A percentile compares a stretch with the other conserved stretches of the same genome.
phyloP scores from a whole-genome alignment of 1,284 basidiomycete genomes.

The Tremellales sp. region DNA sequence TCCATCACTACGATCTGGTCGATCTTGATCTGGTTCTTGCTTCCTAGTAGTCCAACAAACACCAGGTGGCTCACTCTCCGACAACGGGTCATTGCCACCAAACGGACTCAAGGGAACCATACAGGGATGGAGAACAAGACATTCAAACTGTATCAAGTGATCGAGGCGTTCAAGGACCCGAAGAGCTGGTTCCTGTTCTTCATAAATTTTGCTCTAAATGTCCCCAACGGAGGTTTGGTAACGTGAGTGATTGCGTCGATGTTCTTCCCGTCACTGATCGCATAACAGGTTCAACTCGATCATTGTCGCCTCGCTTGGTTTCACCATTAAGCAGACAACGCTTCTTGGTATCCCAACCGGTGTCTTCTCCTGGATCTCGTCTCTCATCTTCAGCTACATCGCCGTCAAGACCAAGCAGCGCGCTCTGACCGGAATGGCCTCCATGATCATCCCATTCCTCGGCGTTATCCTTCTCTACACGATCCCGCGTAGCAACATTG shows the following conservation, averaged over 20 bases:
- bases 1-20: conserved; percentile 4
- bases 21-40: conserved; percentile 9
- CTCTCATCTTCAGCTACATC: conserved; percentile 23
- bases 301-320: conserved; percentile 18
- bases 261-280: background rate
- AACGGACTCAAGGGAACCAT: conserved; percentile 17
- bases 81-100: conserved; percentile 14
- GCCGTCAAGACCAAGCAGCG: conserved; percentile 19
- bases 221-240: conserved; percentile 24
- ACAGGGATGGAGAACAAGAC: conserved; percentile 31
- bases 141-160: conserved; percentile 22
- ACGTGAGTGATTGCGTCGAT: conserved; percentile 6
- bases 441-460: conserved; percentile 15
- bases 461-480: conserved; percentile 21
- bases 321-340: conserved; percentile 15
- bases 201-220: conserved; percentile 23
- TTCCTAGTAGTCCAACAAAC: conserved; percentile 16
- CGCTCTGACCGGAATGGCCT: conserved; percentile 8
- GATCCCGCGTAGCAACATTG: conserved; percentile 24
- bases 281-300: conserved; percentile 13
- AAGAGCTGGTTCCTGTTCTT: conserved; percentile 27
- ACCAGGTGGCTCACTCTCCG: conserved; percentile 21
- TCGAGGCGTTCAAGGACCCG: conserved; percentile 27
- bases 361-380: conserved; percentile 28
- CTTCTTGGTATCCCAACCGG: conserved; percentile 35